phyloP scores from a whole-genome alignment of 2,329 filamentous ascomycete genomes.

The Beauveria brongniartii region DNA sequence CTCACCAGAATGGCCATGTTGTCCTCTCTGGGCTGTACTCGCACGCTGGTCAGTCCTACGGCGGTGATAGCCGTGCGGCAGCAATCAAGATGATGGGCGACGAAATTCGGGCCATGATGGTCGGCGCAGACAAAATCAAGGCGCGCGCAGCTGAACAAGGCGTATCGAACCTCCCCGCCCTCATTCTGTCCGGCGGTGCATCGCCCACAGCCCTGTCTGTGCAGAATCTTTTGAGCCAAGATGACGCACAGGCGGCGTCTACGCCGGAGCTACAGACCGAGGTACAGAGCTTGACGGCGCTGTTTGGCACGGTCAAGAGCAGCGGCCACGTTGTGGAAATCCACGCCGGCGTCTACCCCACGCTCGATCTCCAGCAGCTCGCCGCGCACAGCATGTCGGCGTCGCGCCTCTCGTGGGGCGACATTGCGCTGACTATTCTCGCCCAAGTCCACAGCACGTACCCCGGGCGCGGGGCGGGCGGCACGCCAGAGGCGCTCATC shows the following conservation, averaged over 20 bases:
- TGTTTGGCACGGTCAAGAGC: slow-evolving; percentile 22
- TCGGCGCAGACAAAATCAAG: slow-evolving; percentile 17
- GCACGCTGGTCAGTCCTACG: slow-evolving; percentile 68
- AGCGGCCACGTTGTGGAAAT: slow-evolving; percentile 50
- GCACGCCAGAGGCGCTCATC: slow-evolving; percentile 55
- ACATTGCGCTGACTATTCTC: slow-evolving; percentile 61
- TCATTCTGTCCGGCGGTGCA: slow-evolving; percentile 60
- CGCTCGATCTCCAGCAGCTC: slow-evolving; percentile 72
- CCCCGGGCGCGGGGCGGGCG: slow-evolving; percentile 41
- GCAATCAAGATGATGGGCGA: slow-evolving; percentile 23
- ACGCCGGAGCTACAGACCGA: slow-evolving; percentile 16
- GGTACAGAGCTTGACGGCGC: slow-evolving; percentile 14
- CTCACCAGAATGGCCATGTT: slow-evolving; percentile 21
- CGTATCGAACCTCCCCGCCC: slow-evolving; percentile 14
- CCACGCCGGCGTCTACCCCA: slow-evolving; percentile 69
- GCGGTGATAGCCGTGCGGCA: slow-evolving; percentile 22
- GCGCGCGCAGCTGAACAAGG: slow-evolving; percentile 14
- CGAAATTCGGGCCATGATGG: slow-evolving; percentile 23
- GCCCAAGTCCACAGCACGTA: slow-evolving; percentile 66
- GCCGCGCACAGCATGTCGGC: slow-evolving; percentile 54
- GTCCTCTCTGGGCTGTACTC: slow-evolving; percentile 59
- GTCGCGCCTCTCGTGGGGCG: slow-evolving; percentile 37
- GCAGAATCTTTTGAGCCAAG: slow-evolving; percentile 18
- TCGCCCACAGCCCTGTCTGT: slow-evolving; percentile 55
- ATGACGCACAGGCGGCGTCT: slow-evolving; percentile 4